These are phyloP conservation scores for Cyclotella choctawhatcheeana DNA, from an alignment of 108 stramenopile species.

Conservation along the genomic window DNA sequence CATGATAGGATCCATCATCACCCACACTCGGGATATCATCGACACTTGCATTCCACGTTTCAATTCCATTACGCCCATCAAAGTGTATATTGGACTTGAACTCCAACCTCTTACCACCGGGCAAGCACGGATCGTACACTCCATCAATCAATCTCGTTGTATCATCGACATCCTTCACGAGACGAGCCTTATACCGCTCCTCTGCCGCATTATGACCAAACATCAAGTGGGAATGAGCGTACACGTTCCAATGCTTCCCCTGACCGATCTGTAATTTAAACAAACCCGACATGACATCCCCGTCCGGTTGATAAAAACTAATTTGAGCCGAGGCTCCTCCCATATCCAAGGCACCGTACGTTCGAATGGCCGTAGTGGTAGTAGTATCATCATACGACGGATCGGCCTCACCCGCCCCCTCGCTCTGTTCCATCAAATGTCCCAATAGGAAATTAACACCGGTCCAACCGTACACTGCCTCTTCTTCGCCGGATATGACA, in stretches of 20 bases:
- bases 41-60: slow-evolving; percentile 41
- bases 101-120: slow-evolving; percentile 54
- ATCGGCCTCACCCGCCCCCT: slow-evolving; percentile 60
- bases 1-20: slow-evolving; percentile 51
- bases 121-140: slow-evolving; percentile 77
- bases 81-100: slow-evolving; percentile 57
- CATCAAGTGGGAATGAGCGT: slow-evolving; percentile 89
- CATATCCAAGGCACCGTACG: slow-evolving; percentile 88
- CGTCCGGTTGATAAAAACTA: slow-evolving; percentile 76
- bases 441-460: slow-evolving; percentile 86
- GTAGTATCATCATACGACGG: too few relatives aligned
- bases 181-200: slow-evolving; percentile 54
- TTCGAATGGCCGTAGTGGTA: too few relatives aligned
- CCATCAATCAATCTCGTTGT: slow-evolving; percentile 48
- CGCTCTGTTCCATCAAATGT: slow-evolving; percentile 63
- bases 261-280: slow-evolving; percentile 92
- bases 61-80: slow-evolving; percentile 43
- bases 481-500: slow-evolving; percentile 91
- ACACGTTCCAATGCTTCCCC: slow-evolving; percentile 89
- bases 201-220: slow-evolving; percentile 81
- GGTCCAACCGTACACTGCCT: slow-evolving; percentile 92
- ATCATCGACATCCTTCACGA: slow-evolving; percentile 30
- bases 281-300: slow-evolving; percentile 79
- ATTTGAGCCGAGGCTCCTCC: slow-evolving; percentile 92
- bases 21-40: slow-evolving; percentile 34